Evolutionary conservation across 2,329 filamentous ascomycete species (phyloP).

Genomic region (Botrytis porri): DNA sequence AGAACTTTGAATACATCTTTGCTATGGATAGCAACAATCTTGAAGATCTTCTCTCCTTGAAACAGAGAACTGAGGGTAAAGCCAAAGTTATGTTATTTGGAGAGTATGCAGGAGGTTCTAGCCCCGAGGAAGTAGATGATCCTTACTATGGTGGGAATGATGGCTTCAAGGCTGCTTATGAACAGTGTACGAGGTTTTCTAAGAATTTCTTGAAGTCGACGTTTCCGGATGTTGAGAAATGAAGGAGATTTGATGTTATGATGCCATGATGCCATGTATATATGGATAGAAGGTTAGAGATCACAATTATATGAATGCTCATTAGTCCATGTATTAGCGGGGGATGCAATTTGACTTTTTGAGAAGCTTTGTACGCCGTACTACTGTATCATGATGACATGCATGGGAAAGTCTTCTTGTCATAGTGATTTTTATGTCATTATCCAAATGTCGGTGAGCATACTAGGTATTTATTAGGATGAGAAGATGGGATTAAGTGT

Average conservation of each 20-base stretch:
- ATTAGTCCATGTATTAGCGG: not conserved
- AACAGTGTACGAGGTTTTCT: slow-evolving; percentile 76
- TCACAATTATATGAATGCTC: slow-evolving; percentile 11
- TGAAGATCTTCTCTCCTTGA: slow-evolving; percentile 61
- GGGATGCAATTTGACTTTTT: not conserved
- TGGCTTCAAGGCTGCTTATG: slow-evolving; percentile 82
- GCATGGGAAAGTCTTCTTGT: not conserved
- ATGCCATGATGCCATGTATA: not conserved
- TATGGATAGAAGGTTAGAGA: not conserved
- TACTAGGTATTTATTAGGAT: too few species aligned
- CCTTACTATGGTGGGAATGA: slow-evolving; percentile 88
- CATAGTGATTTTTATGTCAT: not conserved
- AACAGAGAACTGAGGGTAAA: slow-evolving; percentile 52
- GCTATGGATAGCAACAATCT: slow-evolving; percentile 91
- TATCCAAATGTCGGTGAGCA: slow-evolving; percentile 2
- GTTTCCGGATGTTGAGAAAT: slow-evolving; percentile 33
- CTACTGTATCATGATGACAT: not conserved
- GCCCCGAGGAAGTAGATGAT: slow-evolving; percentile 71
- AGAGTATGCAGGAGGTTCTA: slow-evolving; percentile 58
- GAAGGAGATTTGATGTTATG: slow-evolving; percentile 7
- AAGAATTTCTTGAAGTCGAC: slow-evolving; percentile 48
- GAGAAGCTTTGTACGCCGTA: not conserved
- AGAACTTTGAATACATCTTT: slow-evolving; percentile 86
- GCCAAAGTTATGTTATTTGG: slow-evolving; percentile 80
- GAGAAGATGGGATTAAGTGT: not conserved